A percentile compares a stretch with the other conserved stretches of the same genome.
phyloP scores from a whole-genome alignment of 495 filamentous ascomycete genomes.

The Daldinia childiae region DNA sequence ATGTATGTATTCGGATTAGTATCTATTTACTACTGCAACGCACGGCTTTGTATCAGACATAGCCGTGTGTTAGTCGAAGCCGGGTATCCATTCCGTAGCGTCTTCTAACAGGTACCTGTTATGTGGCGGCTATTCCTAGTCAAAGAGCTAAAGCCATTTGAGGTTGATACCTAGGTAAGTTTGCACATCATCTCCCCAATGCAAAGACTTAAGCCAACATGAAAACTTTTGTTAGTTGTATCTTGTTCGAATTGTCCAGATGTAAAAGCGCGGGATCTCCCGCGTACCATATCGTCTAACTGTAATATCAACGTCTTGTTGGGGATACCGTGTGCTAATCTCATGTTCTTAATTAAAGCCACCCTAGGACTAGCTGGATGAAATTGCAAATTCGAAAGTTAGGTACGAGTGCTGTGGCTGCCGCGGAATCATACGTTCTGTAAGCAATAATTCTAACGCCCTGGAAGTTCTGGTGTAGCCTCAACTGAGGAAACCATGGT shows the following conservation, averaged over 20 bases:
- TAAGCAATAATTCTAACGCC: conserved; percentile 6
- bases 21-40: neutral
- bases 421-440: neutral
- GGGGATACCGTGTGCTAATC: neutral
- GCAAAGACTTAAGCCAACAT: neutral
- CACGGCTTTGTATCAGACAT: neutral
- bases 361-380: neutral
- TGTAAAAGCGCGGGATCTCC: neutral
- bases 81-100: neutral
- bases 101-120: neutral
- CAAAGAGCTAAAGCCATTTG: neutral
- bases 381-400: neutral
- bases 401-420: neutral
- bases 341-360: neutral
- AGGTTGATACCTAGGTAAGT: neutral
- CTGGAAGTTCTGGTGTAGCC: conserved; percentile 2
- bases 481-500: conserved; percentile 12
- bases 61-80: neutral
- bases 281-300: neutral
- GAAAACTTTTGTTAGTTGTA: too few relatives aligned
- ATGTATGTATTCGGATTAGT: neutral
- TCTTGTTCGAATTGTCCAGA: neutral
- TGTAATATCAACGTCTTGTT: neutral
- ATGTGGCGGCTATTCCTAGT: neutral
- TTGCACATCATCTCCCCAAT: neutral